Evolutionary conservation across 257 asterid genomes (phyloP).

Genomic region (Eustoma russellianum): DNA sequence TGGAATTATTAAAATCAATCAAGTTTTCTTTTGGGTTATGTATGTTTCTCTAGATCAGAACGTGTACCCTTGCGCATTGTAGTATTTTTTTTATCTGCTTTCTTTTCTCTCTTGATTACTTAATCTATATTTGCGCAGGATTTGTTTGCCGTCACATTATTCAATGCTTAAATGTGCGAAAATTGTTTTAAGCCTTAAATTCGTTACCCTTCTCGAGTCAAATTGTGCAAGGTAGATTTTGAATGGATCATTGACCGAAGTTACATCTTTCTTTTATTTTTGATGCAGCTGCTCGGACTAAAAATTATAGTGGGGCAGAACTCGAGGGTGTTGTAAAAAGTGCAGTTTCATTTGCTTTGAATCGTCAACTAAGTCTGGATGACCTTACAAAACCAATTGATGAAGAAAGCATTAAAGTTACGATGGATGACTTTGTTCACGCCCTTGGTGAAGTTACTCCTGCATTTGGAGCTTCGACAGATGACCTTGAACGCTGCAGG

Average conservation of each 20-base stretch:
- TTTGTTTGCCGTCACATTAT: too few relatives aligned
- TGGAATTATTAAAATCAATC: too few relatives aligned
- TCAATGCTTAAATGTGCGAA: too few relatives aligned
- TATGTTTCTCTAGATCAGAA: too few relatives aligned
- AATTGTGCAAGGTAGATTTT: slow-evolving; percentile 1
- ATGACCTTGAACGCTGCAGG: slow-evolving; percentile 98
- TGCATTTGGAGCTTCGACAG: slow-evolving; percentile 99
- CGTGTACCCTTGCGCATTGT: too few relatives aligned
- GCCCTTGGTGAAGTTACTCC: slow-evolving; percentile 83
- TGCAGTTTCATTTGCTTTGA: slow-evolving; percentile 97
- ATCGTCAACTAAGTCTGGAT: slow-evolving; percentile 78
- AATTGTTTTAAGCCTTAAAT: too few relatives aligned
- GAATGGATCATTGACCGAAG: slow-evolving; percentile 2
- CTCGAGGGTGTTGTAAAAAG: slow-evolving; percentile 99
- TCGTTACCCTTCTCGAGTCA: not conserved
- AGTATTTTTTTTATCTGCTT: too few relatives aligned
- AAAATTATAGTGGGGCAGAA: slow-evolving; percentile 97
- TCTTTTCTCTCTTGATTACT: too few relatives aligned
- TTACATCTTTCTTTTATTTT: slow-evolving; percentile 7
- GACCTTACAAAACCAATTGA: slow-evolving; percentile 93
- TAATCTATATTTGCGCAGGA: too few relatives aligned
- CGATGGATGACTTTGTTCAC: slow-evolving; percentile 80
- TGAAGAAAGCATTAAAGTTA: slow-evolving; percentile 85
- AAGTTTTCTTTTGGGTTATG: too few relatives aligned
- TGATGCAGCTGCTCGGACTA: slow-evolving; percentile 88